These are phyloP conservation scores for Candida caryicola DNA, from an alignment of 805 yeast species.

Conservation along the genomic window DNA sequence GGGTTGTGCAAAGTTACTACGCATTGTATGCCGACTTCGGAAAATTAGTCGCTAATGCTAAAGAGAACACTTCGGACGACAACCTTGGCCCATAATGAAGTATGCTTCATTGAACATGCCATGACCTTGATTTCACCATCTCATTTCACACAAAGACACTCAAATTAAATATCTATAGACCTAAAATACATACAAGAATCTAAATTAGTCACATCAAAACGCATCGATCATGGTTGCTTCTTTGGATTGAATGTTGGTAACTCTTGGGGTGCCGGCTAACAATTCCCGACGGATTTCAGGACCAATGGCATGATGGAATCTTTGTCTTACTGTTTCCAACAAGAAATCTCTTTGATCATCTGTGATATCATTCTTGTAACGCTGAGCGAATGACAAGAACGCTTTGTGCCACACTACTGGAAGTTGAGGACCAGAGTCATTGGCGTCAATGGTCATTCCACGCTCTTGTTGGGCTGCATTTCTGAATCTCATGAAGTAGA, in stretches of 20 bases:
- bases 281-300: slow-evolving; percentile 94
- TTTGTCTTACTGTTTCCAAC: slow-evolving; percentile 84
- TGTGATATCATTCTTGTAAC: slow-evolving; percentile 97
- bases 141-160: slow-evolving; percentile 6
- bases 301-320: slow-evolving; percentile 84
- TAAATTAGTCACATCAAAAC: slow-evolving; percentile 16
- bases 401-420: slow-evolving; percentile 99
- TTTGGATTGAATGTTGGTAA: slow-evolving; percentile 11
- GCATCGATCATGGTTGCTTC: slow-evolving; percentile 42
- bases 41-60: slow-evolving; percentile 37
- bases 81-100: not conserved
- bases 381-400: slow-evolving; percentile 87
- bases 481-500: slow-evolving; percentile 90
- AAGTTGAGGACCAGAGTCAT: slow-evolving; percentile 50
- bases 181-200: slow-evolving; percentile 6
- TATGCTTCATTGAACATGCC: not conserved
- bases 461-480: slow-evolving; percentile 46
- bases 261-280: slow-evolving; percentile 76
- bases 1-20: slow-evolving; percentile 42
- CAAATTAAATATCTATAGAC: not conserved
- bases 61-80: slow-evolving; percentile 29
- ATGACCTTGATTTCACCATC: slow-evolving; percentile 1
- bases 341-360: slow-evolving; percentile 96
- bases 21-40: slow-evolving; percentile 36
- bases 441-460: slow-evolving; percentile 36